Base-by-base conservation (phyloP, 2,329 filamentous ascomycete genomes). In the Akanthomyces lecanii region DNA sequence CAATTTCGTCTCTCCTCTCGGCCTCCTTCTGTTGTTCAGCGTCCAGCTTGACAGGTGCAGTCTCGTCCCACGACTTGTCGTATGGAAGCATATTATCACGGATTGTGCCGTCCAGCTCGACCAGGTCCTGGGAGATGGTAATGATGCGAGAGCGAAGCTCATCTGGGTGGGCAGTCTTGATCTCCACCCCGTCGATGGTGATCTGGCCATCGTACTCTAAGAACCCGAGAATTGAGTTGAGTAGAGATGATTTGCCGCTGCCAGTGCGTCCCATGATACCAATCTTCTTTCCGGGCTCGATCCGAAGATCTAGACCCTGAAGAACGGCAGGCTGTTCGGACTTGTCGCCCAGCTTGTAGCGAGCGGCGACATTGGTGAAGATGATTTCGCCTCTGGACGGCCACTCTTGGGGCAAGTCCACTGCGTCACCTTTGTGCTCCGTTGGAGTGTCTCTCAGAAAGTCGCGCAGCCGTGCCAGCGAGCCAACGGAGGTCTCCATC, bases 191-290 rank as follows among this genome's bases (percentile, higher is more conserved):
- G 68, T 91, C 88, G 65, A 91, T 87, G 65, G 78, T 70, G 65
- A 90, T 87, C 14, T 73, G 81, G 16, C 88, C 88, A 6, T 82
- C 78, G 8, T 78, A 82, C 70, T 89, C 86, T 8, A 90, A 75
- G 76, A 90, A 89, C 30, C 88, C 85, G 79, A 90, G 89, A 0
- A 90, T 75, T 0, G 88, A 86, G 0, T 89, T 77, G 0, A 87
- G 89, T 5, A 90, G 74, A 0, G 85, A 87, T 0, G 85, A 88
- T 74, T 90, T 90, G 50, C 88, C 88, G 0, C 87, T 87, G 3
- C 88, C 88, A 0, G 88, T 90, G 23, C 88, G 82, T 12, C 88
- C 88, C 3, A 90, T 86, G 2, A 90, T 84, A 28, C 87, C 87
- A 23, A 90, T 76, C 7, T 88, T 79, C 73, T 90, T 82, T 66